Evolutionary conservation across 345 rosid genomes (phyloP).

Genomic region (Aethionema arabicum): DNA sequence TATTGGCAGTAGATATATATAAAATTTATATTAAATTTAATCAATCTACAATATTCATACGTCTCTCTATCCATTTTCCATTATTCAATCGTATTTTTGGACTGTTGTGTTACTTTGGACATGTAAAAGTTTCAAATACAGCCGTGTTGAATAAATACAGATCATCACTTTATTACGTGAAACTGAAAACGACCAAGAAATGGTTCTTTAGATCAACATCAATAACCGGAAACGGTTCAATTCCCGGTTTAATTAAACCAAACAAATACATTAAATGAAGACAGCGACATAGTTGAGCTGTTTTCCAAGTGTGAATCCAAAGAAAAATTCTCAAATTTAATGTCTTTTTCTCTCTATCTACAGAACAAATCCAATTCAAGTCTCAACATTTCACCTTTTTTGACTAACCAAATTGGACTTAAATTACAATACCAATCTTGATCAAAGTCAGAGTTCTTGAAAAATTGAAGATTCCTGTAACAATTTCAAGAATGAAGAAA

Average conservation of each 20-base stretch:
- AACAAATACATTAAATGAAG: constrained; percentile 20
- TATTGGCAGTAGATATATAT: too few relatives aligned
- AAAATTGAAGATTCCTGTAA: constrained; percentile 10
- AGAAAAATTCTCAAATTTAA: neutral
- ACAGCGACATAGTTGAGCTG: constrained; percentile 26
- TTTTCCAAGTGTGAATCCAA: constrained; percentile 28
- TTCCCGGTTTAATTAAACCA: constrained; percentile 9
- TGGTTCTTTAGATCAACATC: too few relatives aligned
- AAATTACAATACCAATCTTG: neutral
- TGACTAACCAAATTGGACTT: constrained; percentile 22
- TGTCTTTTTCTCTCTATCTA: neutral
- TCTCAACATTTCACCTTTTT: constrained; percentile 5
- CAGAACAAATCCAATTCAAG: constrained; percentile 7
- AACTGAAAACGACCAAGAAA: too few relatives aligned
- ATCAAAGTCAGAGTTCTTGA: constrained; percentile 23
- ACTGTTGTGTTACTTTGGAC: too few relatives aligned
- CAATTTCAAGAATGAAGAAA: constrained; percentile 27
- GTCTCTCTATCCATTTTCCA: too few relatives aligned
- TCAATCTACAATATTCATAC: too few relatives aligned
- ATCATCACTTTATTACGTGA: too few relatives aligned
- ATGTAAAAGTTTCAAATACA: too few relatives aligned
- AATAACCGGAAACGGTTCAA: too few relatives aligned
- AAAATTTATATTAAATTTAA: too few relatives aligned
- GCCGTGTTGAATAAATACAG: too few relatives aligned
- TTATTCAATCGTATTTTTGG: too few relatives aligned